Evolutionary conservation across 2,329 filamentous ascomycete genomes (phyloP), one percentile per base, ranked within the genome.

Genomic region (Calonectria montana): DNA sequence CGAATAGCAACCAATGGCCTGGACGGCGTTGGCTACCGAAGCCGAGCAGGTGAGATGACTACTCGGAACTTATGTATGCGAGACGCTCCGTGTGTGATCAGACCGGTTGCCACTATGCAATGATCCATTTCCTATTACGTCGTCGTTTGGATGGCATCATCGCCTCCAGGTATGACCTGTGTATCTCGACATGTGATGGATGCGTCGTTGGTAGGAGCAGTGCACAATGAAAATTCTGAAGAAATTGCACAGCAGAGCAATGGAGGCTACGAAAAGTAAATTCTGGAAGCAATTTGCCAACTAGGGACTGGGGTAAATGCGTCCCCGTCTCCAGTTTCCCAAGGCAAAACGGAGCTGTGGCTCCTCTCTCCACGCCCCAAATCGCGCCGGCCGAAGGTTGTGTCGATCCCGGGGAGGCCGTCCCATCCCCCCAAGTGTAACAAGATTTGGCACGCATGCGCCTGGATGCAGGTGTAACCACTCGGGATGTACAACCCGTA

Each of bases 21-120:
- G 3, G 35, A 21, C 41, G 23, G 29, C 7, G 41, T 35, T 29
- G 27, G n/a, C 27, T 41, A 21, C 27, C 69, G 64, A 64, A 57
- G 55, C 57, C 18, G 37, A 63, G 57, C 39, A 57, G 27, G 47
- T 62, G 69, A 67, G 50, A n/a, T 41, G 39, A 48, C 55, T 55
- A 50, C 29, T 66, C 63, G 68, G 64, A 71, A 59, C 57, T 59
- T 67, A 39, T 59, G 69, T 59, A 59, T 59, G 53, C 53, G 53
- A 59, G 35, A 21, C 21, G 41, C 45, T 45, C 53, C 21, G 53
- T 39, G 23, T 12, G 53, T 27, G n/a, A 15, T 39, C 31, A 59
- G 13, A 18, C 29, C 29, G n/a, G 53, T 59, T 59, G 53, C 53
- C 53, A 59, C 35, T 31, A 59, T 59, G 31, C 23, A 59, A 39